phyloP scores from a whole-genome alignment of 140 eudicot genomes.

The Oenanthe javanica region DNA sequence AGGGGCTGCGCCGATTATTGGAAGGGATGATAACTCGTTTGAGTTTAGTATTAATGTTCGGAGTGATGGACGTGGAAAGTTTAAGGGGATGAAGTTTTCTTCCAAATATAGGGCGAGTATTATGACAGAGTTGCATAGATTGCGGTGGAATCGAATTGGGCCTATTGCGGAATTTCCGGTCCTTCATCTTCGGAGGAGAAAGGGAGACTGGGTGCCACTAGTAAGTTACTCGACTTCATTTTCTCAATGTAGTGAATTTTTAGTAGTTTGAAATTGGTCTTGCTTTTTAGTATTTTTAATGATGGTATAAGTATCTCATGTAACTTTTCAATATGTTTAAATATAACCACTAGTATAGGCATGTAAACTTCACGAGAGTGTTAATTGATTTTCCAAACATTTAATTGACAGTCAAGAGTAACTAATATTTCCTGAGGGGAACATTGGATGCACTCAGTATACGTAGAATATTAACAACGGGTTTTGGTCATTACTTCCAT shows the following conservation, averaged over 20 bases:
- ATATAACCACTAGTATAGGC: background rate
- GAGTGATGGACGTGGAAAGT: slow-evolving; percentile 91
- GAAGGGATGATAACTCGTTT: slow-evolving; percentile 68
- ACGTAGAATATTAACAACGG: background rate
- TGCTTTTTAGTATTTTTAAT: background rate
- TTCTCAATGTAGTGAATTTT: background rate
- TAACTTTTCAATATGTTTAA: background rate
- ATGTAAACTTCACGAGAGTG: background rate
- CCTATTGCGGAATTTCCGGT: slow-evolving; percentile 74
- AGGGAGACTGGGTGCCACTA: slow-evolving; percentile 66
- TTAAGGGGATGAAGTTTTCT: slow-evolving; percentile 66
- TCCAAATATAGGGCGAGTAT: slow-evolving; percentile 82
- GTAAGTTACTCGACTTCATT: slow-evolving; percentile 41
- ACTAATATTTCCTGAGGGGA: background rate
- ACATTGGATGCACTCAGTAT: background rate
- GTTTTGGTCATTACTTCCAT: background rate
- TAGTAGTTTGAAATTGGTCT: background rate
- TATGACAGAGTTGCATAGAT: slow-evolving; percentile 80
- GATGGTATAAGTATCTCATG: no score
- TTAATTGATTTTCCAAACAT: background rate
- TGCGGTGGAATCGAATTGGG: slow-evolving; percentile 66
- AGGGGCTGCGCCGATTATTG: slow-evolving; percentile 64
- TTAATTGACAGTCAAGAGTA: background rate
- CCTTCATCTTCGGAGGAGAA: slow-evolving; percentile 80
- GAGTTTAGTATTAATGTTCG: slow-evolving; percentile 82